phyloP scores from a whole-genome alignment of 1,284 basidiomycete species.

The Inonotus obliquus region DNA sequence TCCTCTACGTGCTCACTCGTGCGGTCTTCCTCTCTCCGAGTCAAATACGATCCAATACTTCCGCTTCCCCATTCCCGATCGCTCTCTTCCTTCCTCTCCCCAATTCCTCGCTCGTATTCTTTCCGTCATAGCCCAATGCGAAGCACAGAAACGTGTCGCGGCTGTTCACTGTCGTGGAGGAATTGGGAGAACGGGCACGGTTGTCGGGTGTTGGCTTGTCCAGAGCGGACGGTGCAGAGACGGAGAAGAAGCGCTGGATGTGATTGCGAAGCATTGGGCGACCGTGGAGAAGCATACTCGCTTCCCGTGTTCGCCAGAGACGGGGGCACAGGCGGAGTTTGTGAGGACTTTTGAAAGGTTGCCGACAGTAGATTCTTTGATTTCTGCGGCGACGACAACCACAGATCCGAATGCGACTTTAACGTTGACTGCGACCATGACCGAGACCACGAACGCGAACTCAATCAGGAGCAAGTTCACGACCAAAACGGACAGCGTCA shows the following conservation, averaged over 20 bases:
- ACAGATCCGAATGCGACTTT: too few species aligned
- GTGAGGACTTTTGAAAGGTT: conserved; percentile 43
- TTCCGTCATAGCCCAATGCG: conserved; percentile 52
- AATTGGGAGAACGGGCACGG: conserved; percentile 70
- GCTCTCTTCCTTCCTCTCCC: conserved; percentile 52
- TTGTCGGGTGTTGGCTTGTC: conserved; percentile 74
- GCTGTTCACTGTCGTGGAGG: conserved; percentile 76
- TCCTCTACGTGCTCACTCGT: conserved; percentile 42
- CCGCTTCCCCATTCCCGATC: conserved; percentile 70
- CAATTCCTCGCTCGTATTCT: conserved; percentile 54
- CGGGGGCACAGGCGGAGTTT: conserved; percentile 68
- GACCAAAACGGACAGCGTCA: too few species aligned
- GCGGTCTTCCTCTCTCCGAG: conserved; percentile 45
- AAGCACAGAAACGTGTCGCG: conserved; percentile 45
- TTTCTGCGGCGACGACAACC: too few species aligned
- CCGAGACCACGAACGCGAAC: too few species aligned
- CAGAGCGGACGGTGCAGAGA: conserved; percentile 55
- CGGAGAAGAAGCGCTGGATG: conserved; percentile 56
- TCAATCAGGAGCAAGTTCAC: too few species aligned
- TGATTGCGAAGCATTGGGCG: conserved; percentile 66
- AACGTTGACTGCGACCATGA: too few species aligned
- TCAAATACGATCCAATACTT: conserved; percentile 53
- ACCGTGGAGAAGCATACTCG: conserved; percentile 69
- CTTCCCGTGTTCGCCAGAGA: conserved; percentile 73
- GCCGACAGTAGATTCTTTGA: too few species aligned